Conservation (phyloP, 768 basidiomycete species). For the Fomitopsis serialis region DNA sequence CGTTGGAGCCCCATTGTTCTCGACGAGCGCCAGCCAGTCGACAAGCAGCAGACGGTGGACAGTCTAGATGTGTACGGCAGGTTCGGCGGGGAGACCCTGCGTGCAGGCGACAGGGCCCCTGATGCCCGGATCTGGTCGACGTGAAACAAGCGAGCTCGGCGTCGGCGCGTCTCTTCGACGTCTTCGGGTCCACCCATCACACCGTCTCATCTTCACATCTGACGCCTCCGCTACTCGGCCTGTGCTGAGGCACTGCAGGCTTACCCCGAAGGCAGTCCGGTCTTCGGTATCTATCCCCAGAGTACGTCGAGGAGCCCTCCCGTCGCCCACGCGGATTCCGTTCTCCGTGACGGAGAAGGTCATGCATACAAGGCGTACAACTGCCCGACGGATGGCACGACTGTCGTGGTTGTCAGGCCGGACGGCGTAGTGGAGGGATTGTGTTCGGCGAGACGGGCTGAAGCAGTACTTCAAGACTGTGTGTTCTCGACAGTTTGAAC, state of each 20-base stretch:
- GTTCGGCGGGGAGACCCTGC: constrained; percentile 13
- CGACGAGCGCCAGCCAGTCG: constrained; percentile 25
- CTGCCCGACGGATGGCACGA: neutral
- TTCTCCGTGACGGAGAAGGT: constrained; percentile 3
- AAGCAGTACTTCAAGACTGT: neutral
- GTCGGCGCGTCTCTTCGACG: constrained; percentile 7
- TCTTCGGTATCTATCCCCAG: neutral
- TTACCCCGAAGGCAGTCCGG: neutral
- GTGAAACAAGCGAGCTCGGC: neutral
- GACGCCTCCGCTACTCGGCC: neutral
- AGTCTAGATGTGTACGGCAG: constrained; percentile 6
- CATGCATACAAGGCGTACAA: constrained; percentile 4
- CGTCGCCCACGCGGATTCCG: neutral
- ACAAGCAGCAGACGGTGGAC: neutral
- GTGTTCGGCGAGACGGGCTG: neutral
- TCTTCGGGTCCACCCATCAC: constrained; percentile 10
- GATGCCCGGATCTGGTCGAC: constrained; percentile 32
- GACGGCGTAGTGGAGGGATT: constrained; percentile 9
- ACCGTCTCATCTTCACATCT: constrained; percentile 9
- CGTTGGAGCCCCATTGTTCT: constrained; percentile 43
- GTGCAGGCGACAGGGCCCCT: constrained; percentile 43
- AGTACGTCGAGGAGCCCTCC: neutral
- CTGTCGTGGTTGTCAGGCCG: constrained; percentile 6
- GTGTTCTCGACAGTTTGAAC: neutral
- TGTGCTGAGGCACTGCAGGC: neutral